Percentiles rank a stretch among this genome's conserved stretches.
phyloP scores from a whole-genome alignment of 169 alveolate genomes.

The Babesia microti region DNA sequence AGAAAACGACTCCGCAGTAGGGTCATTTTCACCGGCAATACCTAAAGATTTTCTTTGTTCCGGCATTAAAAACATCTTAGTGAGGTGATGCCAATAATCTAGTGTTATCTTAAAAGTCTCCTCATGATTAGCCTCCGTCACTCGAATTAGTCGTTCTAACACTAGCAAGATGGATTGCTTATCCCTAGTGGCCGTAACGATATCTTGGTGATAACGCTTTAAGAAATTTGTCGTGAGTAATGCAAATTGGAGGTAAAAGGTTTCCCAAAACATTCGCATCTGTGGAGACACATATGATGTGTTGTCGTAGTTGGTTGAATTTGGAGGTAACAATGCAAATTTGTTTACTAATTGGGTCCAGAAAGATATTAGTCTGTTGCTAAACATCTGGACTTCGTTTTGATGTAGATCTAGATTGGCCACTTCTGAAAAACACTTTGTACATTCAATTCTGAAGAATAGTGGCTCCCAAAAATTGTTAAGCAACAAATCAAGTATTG shows the following conservation, averaged over 20 bases:
- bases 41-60: conserved; percentile 47
- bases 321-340: conserved; percentile 60
- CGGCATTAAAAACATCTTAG: conserved; percentile 69
- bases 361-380: conserved; percentile 47
- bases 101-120: conserved; percentile 92
- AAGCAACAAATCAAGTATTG: conserved; percentile 59
- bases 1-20: conserved; percentile 4
- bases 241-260: conserved; percentile 69
- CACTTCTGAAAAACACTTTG: conserved; percentile 83
- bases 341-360: conserved; percentile 67
- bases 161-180: conserved; percentile 45
- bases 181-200: conserved; percentile 42
- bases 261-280: conserved; percentile 71
- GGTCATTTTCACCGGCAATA: conserved; percentile 24
- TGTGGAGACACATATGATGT: conserved; percentile 58
- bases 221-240: conserved; percentile 66
- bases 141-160: conserved; percentile 43
- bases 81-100: conserved; percentile 92
- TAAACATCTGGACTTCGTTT: conserved; percentile 52
- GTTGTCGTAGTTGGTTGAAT: conserved; percentile 63
- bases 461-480: conserved; percentile 81
- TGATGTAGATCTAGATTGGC: conserved; percentile 64
- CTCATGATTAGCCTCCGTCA: conserved; percentile 74
- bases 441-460: conserved; percentile 77
- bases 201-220: conserved; percentile 49